Base-by-base conservation (phyloP, 345 rosid species). In the Passiflora organensis region DNA sequence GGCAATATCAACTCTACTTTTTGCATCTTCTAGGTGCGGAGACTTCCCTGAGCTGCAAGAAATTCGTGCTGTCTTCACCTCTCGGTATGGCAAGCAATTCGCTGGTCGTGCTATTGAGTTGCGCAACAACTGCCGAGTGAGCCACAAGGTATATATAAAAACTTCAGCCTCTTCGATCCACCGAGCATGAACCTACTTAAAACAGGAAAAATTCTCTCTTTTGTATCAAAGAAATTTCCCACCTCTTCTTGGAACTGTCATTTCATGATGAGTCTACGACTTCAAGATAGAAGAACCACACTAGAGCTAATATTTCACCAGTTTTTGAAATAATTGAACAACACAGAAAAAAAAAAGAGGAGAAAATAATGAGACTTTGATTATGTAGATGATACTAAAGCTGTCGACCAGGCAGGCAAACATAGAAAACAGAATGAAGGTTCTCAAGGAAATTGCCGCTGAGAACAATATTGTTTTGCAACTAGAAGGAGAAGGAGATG, bases 11-110 rank as follows among this genome's bases (percentile, higher is more conserved):
- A 73, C 82, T 24, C 75, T 93, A 81, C 63, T 83, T 34, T 89
- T 65, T 43, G 91, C 86, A 1, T 82, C 99, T 24, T 77, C 91
- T 0, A 81, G 97, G 52, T 80, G 91, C 11, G 96, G 99, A 0
- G 99, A 93, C 1, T 85, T 89, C 56, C 97, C 97, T 6, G 97
- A 93, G 79, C 86, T 93, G 67, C 85, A 71, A 63, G 89, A 93
- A 70, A 73, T 93, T 66, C 95, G 96, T 22, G 69, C 55, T 0
- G 64, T 75, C 50, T 66, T 89, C 61, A 53, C 76, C 8, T 76
- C 96, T 43, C 84, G 78, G 38, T 89, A 78, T 48, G 95, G 99
- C 21, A 86, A 79, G 59, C 96, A 86, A 53, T 76, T 93, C 11
- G 94, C 80, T 0, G 90, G 82, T 23, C 65, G 85, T 28, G 82